Percentiles rank a stretch among this genome's conserved stretches.
These are phyloP conservation scores for Microdochium paspali DNA, from an alignment of 2,329 filamentous ascomycete species.

Conservation along the genomic window DNA sequence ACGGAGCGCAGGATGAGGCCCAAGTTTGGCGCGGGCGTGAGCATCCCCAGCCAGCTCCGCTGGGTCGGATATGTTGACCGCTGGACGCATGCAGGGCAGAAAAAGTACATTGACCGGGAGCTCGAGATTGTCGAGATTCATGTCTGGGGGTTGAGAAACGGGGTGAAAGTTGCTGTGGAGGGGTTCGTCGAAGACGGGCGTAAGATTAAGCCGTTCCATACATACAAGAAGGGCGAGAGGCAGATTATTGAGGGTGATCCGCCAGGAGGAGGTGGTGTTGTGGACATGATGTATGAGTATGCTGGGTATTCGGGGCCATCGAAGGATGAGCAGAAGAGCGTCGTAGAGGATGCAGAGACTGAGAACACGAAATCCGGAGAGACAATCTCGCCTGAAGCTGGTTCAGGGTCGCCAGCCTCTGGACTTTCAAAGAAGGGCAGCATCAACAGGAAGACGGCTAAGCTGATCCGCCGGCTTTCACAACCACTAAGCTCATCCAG, in stretches of 20 bases:
- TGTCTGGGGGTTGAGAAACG: conserved; percentile 78
- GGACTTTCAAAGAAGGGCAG: conserved; percentile 5
- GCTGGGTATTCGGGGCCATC: conserved; percentile 26
- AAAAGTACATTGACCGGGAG: conserved; percentile 72
- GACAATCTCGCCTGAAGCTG: conserved; percentile 1
- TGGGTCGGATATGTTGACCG: conserved; percentile 84
- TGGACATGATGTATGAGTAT: conserved; percentile 46
- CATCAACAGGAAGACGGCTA: conserved; percentile 14
- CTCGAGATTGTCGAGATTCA: conserved; percentile 85
- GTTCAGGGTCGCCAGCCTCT: conserved; percentile 5
- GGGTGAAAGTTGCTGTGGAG: conserved; percentile 79
- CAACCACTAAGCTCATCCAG: neutral
- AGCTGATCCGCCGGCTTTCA: conserved; percentile 17
- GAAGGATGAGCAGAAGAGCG: conserved; percentile 19
- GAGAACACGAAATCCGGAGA: conserved; percentile 1
- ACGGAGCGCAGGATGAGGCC: conserved; percentile 84
- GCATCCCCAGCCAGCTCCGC: conserved; percentile 83
- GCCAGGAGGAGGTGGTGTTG: conserved; percentile 36
- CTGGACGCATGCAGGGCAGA: conserved; percentile 62
- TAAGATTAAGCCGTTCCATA: conserved; percentile 74
- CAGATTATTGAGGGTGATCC: conserved; percentile 52
- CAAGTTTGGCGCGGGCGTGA: conserved; percentile 80
- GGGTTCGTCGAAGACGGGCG: conserved; percentile 85
- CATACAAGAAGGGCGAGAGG: conserved; percentile 66
- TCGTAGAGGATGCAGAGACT: conserved; percentile 23